Percentiles rank a stretch among this genome's conserved stretches.
Evolutionary conservation across 768 basidiomycete genomes (phyloP).

Genomic region (Leccinum incarnatum): DNA sequence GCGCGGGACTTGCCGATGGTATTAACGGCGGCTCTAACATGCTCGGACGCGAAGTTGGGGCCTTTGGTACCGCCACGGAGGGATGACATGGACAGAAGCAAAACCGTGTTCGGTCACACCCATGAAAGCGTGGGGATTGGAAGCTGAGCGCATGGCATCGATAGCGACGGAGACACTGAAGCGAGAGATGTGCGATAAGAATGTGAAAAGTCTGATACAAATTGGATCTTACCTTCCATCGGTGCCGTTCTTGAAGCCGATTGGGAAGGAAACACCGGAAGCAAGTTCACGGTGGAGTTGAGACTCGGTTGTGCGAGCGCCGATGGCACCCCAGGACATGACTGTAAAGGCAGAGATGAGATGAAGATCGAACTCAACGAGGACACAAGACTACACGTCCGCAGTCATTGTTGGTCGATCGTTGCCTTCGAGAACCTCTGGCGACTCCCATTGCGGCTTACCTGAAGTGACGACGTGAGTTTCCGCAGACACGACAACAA

Average conservation of each 20-base stretch:
- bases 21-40: slow-evolving; percentile 61
- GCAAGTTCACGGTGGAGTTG: slow-evolving; percentile 97
- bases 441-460: too few relatives aligned
- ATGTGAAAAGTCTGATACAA: background rate
- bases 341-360: slow-evolving; percentile 37
- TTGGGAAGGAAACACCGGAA: slow-evolving; percentile 94
- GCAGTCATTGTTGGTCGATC: too few relatives aligned
- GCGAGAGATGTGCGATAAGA: slow-evolving; percentile 1
- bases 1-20: slow-evolving; percentile 64
- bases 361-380: background rate
- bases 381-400: slow-evolving; percentile 18
- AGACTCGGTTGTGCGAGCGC: slow-evolving; percentile 95
- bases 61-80: slow-evolving; percentile 90
- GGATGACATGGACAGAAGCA: slow-evolving; percentile 94
- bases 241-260: slow-evolving; percentile 99
- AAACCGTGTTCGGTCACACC: slow-evolving; percentile 85
- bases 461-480: too few relatives aligned
- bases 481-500: too few relatives aligned
- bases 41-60: slow-evolving; percentile 80
- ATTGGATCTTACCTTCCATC: slow-evolving; percentile 65
- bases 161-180: slow-evolving; percentile 80
- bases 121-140: slow-evolving; percentile 96
- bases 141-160: slow-evolving; percentile 92
- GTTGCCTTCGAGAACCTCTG: too few relatives aligned
- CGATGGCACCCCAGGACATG: slow-evolving; percentile 93